Conservation (phyloP, 225 moss, liverwort and hornwort species). For the Takakia lepidozioides region DNA sequence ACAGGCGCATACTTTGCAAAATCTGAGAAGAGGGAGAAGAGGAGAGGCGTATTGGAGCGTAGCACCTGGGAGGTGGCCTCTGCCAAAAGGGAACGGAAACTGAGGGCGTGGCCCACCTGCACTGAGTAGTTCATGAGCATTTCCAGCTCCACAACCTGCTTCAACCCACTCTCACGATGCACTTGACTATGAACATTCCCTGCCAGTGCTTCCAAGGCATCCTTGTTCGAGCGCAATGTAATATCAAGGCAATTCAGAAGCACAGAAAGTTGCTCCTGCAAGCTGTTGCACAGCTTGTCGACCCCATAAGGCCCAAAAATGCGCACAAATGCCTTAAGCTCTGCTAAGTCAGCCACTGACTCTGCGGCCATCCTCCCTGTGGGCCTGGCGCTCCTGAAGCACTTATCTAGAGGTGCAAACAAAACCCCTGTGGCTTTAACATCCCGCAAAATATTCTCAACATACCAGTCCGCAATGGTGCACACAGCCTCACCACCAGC, state of each 20-base stretch:
- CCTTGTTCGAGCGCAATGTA: constrained; percentile 67
- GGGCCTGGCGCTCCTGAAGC: constrained; percentile 72
- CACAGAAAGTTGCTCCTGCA: constrained; percentile 59
- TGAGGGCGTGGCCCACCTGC: constrained; percentile 83
- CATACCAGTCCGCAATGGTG: constrained; percentile 81
- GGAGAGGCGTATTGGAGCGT: constrained; percentile 83
- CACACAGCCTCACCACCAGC: constrained; percentile 80
- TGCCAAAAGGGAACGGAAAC: constrained; percentile 80
- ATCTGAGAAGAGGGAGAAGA: constrained; percentile 86
- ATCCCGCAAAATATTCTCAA: constrained; percentile 81
- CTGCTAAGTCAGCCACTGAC: constrained; percentile 75
- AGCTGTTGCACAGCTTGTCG: constrained; percentile 72
- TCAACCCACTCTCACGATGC: constrained; percentile 66
- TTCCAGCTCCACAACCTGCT: constrained; percentile 78
- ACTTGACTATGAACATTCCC: constrained; percentile 57
- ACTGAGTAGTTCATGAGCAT: constrained; percentile 61
- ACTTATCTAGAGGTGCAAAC: constrained; percentile 75
- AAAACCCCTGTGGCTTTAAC: constrained; percentile 52
- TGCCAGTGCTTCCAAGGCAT: constrained; percentile 64
- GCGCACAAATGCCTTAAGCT: constrained; percentile 94
- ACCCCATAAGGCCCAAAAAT: constrained; percentile 95
- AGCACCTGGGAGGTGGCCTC: constrained; percentile 94
- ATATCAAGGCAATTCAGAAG: constrained; percentile 67
- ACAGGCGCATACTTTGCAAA: constrained; percentile 76
- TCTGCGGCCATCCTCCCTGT: constrained; percentile 67